These are phyloP conservation scores for Cercospora sp. DNA, from an alignment of 2,329 filamentous ascomycete genomes.

Conservation along the genomic window DNA sequence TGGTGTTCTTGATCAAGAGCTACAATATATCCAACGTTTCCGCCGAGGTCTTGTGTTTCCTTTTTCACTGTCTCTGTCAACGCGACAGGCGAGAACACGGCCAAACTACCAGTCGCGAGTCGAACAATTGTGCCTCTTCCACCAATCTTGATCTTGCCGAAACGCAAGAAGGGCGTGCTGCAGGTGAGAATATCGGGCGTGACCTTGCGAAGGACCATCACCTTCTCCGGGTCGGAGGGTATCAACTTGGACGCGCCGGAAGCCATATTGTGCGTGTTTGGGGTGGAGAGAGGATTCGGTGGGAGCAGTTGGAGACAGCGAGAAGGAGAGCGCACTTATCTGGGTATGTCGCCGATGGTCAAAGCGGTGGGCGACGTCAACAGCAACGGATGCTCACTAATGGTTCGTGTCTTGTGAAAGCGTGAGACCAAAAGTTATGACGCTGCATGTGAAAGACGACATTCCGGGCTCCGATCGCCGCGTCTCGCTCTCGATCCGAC, in stretches of 20 bases:
- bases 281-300: not conserved
- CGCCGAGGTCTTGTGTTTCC: conserved; percentile 53
- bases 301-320: not conserved
- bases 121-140: conserved; percentile 84
- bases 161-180: conserved; percentile 80
- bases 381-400: not conserved
- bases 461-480: conserved; percentile 7
- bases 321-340: conserved; percentile 1
- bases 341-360: not conserved
- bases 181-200: conserved; percentile 76
- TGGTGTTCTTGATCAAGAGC: conserved; percentile 93
- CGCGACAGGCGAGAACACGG: conserved; percentile 88
- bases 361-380: conserved; percentile 4
- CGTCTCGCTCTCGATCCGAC: not conserved
- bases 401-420: not conserved
- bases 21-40: conserved; percentile 77
- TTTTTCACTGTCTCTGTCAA: conserved; percentile 75
- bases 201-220: conserved; percentile 88
- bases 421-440: not conserved
- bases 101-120: conserved; percentile 73
- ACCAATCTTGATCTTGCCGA: conserved; percentile 77
- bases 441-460: conserved; percentile 9
- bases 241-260: conserved; percentile 40
- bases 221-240: conserved; percentile 68
- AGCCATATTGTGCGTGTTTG: conserved; percentile 29